phyloP scores from a whole-genome alignment of 2,329 filamentous ascomycete species.

The Monilinia aucupariae region DNA sequence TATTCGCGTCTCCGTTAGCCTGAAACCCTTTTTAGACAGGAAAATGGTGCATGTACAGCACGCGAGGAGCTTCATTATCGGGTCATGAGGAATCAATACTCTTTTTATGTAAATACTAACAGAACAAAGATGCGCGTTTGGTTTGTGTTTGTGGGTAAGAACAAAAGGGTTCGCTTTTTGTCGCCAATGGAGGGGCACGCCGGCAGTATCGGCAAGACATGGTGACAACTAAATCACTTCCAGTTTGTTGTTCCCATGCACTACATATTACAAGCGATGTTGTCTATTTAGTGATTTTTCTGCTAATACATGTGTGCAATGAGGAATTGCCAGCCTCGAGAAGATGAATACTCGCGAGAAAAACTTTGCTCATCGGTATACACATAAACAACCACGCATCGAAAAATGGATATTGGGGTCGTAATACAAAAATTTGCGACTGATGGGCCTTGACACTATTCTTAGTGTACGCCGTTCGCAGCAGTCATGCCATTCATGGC shows the following conservation, averaged over 20 bases:
- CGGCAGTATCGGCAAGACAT: neutral
- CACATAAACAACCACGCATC: neutral
- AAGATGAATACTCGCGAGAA: neutral
- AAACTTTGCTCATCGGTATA: neutral
- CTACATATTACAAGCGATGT: neutral
- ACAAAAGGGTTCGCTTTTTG: neutral
- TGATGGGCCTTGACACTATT: neutral
- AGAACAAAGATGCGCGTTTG: neutral
- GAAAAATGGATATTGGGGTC: neutral
- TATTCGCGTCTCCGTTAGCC: neutral
- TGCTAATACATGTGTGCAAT: conserved; percentile 13
- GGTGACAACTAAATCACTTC: neutral
- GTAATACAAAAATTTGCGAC: conserved; percentile 16
- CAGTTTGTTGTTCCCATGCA: neutral
- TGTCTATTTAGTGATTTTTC: conserved; percentile 9
- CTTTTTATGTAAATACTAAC: neutral
- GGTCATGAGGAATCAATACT: neutral
- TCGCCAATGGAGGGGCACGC: neutral
- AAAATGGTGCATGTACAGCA: neutral
- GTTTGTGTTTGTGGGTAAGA: neutral
- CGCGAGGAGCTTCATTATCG: neutral
- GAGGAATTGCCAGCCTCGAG: neutral
- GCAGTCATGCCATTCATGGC: conserved; percentile 26
- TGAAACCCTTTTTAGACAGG: neutral
- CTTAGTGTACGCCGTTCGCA: conserved; percentile 15